phyloP scores from a whole-genome alignment of 768 basidiomycete genomes.

The Leccinum ochraceum region DNA sequence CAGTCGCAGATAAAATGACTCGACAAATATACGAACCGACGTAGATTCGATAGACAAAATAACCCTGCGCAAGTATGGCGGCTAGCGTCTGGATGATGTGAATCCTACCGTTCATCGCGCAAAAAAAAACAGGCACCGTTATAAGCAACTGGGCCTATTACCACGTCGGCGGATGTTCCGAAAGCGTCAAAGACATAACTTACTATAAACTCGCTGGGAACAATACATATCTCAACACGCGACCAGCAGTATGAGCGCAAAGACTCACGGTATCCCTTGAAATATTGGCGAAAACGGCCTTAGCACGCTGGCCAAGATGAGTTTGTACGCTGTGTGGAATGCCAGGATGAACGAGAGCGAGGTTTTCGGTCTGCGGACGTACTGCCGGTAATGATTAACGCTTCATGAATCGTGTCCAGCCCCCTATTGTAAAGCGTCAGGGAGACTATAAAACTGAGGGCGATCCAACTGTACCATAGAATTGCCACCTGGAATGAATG shows the following conservation, averaged over 20 bases:
- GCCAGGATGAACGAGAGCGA: background rate
- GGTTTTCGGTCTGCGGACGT: background rate
- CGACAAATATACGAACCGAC: background rate
- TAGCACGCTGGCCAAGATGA: background rate
- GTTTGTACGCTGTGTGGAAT: constrained; percentile 8
- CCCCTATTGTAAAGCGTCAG: constrained; percentile 5
- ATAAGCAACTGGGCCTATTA: constrained; percentile 9
- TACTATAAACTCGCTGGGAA: constrained; percentile 10
- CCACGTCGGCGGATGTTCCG: background rate
- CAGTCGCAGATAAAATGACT: background rate
- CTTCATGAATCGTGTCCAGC: constrained; percentile 17
- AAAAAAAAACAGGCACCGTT: background rate
- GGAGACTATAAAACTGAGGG: background rate
- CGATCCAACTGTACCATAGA: constrained; percentile 5
- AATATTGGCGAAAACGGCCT: background rate
- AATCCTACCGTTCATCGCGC: background rate
- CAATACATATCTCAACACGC: background rate
- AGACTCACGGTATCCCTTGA: constrained; percentile 3
- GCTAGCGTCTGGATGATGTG: constrained; percentile 2
- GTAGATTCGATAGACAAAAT: constrained; percentile 18
- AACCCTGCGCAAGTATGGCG: constrained; percentile 10
- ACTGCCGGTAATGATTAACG: constrained; percentile 9
- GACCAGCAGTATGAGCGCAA: background rate
- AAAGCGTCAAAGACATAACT: background rate
- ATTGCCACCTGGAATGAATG: constrained; percentile 6